phyloP scores from a whole-genome alignment of 768 basidiomycete species.

The Asterophora parasitica region DNA sequence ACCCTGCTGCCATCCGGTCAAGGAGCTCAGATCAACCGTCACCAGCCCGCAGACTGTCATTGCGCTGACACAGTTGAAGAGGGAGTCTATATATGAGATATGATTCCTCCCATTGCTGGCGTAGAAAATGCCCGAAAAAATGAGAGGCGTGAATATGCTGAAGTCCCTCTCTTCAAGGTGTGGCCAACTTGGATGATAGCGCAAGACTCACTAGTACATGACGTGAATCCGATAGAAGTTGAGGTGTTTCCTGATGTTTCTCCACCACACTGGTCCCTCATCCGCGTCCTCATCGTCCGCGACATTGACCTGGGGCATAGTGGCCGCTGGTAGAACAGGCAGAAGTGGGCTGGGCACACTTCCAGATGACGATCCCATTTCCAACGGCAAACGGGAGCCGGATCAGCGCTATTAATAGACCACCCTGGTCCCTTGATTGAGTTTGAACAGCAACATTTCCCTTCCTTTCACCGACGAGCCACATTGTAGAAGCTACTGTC shows the following conservation, averaged over 20 bases:
- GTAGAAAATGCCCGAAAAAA: constrained; percentile 78
- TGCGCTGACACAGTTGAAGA: constrained; percentile 74
- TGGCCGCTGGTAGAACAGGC: too few species aligned
- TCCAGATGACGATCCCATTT: too few species aligned
- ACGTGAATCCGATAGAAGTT: constrained; percentile 67
- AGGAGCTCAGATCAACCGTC: constrained; percentile 60
- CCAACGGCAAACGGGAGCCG: too few species aligned
- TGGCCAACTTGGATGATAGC: background rate
- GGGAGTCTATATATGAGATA: constrained; percentile 70
- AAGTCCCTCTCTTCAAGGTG: constrained; percentile 9
- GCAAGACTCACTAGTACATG: constrained; percentile 49
- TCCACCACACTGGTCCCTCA: constrained; percentile 19
- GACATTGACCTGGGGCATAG: background rate
- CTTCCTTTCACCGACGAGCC: too few species aligned
- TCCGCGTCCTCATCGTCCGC: constrained; percentile 9
- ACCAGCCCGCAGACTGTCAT: constrained; percentile 77
- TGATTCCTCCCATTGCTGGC: constrained; percentile 72
- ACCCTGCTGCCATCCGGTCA: constrained; percentile 68
- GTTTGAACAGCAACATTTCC: too few species aligned
- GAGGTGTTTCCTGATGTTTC: constrained; percentile 40
- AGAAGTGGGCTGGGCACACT: too few species aligned
- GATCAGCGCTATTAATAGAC: background rate
- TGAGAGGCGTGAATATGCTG: constrained; percentile 74
- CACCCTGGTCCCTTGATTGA: too few species aligned
- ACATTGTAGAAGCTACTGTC: too few species aligned